Percentiles rank a stretch among this genome's conserved stretches.
These are phyloP conservation scores for Porcisia deanei DNA, from an alignment of 208 protist genomes.

Conservation along the genomic window DNA sequence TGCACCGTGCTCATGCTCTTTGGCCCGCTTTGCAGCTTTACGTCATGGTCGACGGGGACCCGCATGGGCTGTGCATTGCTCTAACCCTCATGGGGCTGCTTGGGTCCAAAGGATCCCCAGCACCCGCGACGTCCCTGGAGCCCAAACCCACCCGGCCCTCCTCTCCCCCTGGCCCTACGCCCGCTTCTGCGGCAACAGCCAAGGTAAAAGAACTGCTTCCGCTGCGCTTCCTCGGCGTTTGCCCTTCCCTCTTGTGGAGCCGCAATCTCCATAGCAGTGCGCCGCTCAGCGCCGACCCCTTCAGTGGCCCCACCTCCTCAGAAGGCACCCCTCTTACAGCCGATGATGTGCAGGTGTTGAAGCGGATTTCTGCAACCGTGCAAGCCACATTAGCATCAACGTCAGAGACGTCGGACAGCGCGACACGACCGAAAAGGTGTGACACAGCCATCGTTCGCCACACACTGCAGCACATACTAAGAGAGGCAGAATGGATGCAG, in stretches of 20 bases:
- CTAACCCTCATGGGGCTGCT: slow-evolving; percentile 57
- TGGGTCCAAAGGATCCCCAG: background rate
- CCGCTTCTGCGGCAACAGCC: slow-evolving; percentile 1
- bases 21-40: slow-evolving; percentile 48
- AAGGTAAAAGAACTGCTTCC: slow-evolving; percentile 12
- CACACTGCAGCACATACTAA: slow-evolving; percentile 35
- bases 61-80: slow-evolving; percentile 75
- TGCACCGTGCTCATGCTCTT: slow-evolving; percentile 49
- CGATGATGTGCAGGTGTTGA: slow-evolving; percentile 13
- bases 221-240: slow-evolving; percentile 23
- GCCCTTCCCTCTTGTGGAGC: slow-evolving; percentile 17
- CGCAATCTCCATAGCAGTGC: background rate
- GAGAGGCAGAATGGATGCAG: slow-evolving; percentile 62
- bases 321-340: background rate
- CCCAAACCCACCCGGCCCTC: slow-evolving; percentile 1
- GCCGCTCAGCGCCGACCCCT: background rate
- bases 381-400: slow-evolving; percentile 5
- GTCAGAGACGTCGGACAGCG: background rate
- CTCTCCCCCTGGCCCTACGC: background rate
- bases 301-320: background rate
- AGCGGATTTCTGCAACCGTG: slow-evolving; percentile 9
- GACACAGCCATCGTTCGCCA: slow-evolving; percentile 7
- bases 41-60: slow-evolving; percentile 80
- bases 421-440: background rate
- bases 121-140: background rate